phyloP scores from a whole-genome alignment of 2,329 filamentous ascomycete species.

The Herpotrichia juniperi region DNA sequence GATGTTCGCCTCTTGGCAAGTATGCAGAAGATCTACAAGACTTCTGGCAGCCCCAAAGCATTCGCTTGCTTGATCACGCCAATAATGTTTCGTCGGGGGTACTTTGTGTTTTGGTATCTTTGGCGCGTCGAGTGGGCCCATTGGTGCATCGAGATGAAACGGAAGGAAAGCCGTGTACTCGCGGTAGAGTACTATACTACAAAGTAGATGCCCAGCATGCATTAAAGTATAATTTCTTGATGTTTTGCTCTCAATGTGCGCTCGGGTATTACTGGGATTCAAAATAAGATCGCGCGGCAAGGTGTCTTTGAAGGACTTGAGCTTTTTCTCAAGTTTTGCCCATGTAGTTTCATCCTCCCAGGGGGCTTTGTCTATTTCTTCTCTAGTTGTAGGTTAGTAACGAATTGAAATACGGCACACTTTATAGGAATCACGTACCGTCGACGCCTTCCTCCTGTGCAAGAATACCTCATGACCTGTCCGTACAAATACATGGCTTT shows the following conservation, averaged over 20 bases:
- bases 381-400: slow-evolving; percentile 11
- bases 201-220: slow-evolving; percentile 70
- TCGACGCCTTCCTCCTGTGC: slow-evolving; percentile 62
- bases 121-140: slow-evolving; percentile 66
- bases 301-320: slow-evolving; percentile 59
- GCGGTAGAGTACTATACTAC: slow-evolving; percentile 70
- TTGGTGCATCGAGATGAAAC: slow-evolving; percentile 56
- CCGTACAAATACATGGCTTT: slow-evolving; percentile 61
- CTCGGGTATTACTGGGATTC: slow-evolving; percentile 66
- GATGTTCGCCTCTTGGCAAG: slow-evolving; percentile 64
- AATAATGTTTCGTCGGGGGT: slow-evolving; percentile 55
- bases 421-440: slow-evolving; percentile 45
- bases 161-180: slow-evolving; percentile 73
- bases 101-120: slow-evolving; percentile 57
- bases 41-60: slow-evolving; percentile 68
- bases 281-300: slow-evolving; percentile 65
- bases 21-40: slow-evolving; percentile 68
- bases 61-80: slow-evolving; percentile 66
- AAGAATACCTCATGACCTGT: slow-evolving; percentile 64
- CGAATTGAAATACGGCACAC: not conserved
- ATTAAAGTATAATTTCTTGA: slow-evolving; percentile 70
- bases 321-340: slow-evolving; percentile 56
- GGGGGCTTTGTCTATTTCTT: slow-evolving; percentile 59
- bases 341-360: slow-evolving; percentile 66
- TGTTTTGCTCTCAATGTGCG: slow-evolving; percentile 68